These are phyloP conservation scores for Lactarius hengduanensis DNA, from an alignment of 768 basidiomycete species.

Conservation along the genomic window DNA sequence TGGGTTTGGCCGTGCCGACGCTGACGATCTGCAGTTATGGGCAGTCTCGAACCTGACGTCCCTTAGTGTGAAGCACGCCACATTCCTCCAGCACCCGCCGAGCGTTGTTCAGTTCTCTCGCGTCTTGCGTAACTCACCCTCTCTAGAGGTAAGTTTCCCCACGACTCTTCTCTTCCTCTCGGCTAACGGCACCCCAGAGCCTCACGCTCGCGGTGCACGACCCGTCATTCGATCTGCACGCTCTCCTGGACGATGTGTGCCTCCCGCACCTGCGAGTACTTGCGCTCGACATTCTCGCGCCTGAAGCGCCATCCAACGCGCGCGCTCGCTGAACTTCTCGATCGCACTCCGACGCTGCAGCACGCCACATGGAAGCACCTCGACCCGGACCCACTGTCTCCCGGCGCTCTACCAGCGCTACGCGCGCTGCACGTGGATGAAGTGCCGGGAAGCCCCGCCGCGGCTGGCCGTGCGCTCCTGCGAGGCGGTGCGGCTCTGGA, in stretches of 20 bases:
- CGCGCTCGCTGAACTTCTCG: too few species aligned
- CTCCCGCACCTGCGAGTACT: constrained; percentile 3
- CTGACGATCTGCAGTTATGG: constrained; percentile 6
- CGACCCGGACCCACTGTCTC: not conserved
- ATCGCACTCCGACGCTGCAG: too few species aligned
- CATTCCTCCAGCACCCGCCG: constrained; percentile 8
- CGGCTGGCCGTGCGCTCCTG: not conserved
- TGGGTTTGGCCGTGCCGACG: not conserved
- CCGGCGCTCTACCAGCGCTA: constrained; percentile 18
- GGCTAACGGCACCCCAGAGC: not conserved
- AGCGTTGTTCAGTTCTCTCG: constrained; percentile 13
- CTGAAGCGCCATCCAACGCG: constrained; percentile 1
- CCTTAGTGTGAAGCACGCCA: constrained; percentile 12
- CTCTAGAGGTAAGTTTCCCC: constrained; percentile 7
- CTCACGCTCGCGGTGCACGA: constrained; percentile 37
- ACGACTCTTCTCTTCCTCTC: not conserved
- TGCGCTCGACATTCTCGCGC: constrained; percentile 3
- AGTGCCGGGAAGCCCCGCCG: not conserved
- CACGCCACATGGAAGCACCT: not conserved
- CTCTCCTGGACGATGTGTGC: constrained; percentile 1
- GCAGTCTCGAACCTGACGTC: constrained; percentile 11
- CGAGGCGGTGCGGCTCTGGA: not conserved
- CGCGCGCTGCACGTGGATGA: constrained; percentile 23
- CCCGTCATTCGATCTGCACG: constrained; percentile 18
- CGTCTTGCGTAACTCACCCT: constrained; percentile 6